Evolutionary conservation across 1,139 yeast species (phyloP).

Genomic region (Debaryomyces nepalensis): DNA sequence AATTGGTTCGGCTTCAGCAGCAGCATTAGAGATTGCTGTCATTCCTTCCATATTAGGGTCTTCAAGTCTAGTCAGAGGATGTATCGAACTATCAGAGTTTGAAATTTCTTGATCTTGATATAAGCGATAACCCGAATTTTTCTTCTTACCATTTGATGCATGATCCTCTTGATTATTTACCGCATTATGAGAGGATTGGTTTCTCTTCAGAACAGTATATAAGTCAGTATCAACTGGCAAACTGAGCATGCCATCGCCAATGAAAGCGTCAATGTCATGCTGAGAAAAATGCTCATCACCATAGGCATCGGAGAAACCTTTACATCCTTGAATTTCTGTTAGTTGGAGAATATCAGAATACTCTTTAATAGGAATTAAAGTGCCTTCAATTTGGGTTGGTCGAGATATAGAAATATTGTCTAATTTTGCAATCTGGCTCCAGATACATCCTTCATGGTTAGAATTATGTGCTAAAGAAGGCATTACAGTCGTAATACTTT

Average conservation of each 20-base stretch:
- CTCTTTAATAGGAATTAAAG: conserved; percentile 11
- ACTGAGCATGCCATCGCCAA: conserved; percentile 11
- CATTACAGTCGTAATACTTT: conserved; percentile 12
- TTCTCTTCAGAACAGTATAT: conserved; percentile 9
- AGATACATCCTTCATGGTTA: conserved; percentile 13
- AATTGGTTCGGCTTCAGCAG: conserved; percentile 14
- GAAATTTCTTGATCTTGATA: background rate
- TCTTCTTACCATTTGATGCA: conserved; percentile 1
- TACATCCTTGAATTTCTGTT: conserved; percentile 10
- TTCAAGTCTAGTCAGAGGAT: background rate
- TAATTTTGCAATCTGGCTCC: conserved; percentile 16
- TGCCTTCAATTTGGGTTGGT: conserved; percentile 14
- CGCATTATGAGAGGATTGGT: background rate
- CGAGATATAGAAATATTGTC: conserved; percentile 8
- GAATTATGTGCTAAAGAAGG: conserved; percentile 12
- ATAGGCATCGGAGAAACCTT: conserved; percentile 1
- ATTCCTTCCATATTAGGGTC: conserved; percentile 8
- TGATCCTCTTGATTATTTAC: background rate
- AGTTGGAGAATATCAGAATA: conserved; percentile 10
- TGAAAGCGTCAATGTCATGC: conserved; percentile 17
- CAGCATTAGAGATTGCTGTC: conserved; percentile 12
- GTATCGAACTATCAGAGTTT: background rate
- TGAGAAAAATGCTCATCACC: conserved; percentile 13
- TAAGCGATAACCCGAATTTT: background rate
- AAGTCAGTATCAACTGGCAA: conserved; percentile 10